A percentile compares a stretch with the other conserved stretches of the same genome.
Conservation (phyloP, 129 eudicot species). For the Centaurea solstitialis region DNA sequence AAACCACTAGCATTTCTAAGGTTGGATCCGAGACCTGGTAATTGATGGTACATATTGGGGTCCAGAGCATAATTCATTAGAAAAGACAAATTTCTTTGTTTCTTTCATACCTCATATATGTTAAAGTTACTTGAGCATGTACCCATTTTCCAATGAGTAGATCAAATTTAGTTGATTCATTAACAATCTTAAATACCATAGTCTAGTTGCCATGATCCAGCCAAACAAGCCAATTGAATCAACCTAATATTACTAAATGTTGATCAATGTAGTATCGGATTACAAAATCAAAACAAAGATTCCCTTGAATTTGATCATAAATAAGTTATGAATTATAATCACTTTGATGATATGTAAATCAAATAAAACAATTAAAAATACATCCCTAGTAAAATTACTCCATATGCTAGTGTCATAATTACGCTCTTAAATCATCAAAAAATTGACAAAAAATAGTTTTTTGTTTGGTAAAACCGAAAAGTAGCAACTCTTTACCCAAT, state of each 20-base stretch:
- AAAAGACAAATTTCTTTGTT: no score
- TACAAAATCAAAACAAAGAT: not conserved
- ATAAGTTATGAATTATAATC: not conserved
- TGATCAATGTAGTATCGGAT: not conserved
- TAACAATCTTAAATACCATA: not conserved
- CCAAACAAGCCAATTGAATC: not conserved
- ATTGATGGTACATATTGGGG: no score
- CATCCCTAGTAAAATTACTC: no score
- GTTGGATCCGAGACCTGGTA: no score
- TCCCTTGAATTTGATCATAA: not conserved
- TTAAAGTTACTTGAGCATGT: not conserved
- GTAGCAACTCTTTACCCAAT: no score
- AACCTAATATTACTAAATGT: not conserved
- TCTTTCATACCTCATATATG: not conserved
- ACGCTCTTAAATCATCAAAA: no score
- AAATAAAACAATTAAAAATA: not conserved
- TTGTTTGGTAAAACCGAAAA: no score
- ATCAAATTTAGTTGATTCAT: not conserved
- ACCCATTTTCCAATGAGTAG: not conserved
- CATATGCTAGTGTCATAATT: no score
- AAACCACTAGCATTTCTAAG: not conserved
- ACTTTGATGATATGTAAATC: not conserved
- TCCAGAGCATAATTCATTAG: no score
- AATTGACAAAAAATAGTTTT: no score
- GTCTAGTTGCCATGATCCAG: not conserved